Evolutionary conservation across 1,284 basidiomycete genomes (phyloP).

Genomic region (Cerrena zonata): DNA sequence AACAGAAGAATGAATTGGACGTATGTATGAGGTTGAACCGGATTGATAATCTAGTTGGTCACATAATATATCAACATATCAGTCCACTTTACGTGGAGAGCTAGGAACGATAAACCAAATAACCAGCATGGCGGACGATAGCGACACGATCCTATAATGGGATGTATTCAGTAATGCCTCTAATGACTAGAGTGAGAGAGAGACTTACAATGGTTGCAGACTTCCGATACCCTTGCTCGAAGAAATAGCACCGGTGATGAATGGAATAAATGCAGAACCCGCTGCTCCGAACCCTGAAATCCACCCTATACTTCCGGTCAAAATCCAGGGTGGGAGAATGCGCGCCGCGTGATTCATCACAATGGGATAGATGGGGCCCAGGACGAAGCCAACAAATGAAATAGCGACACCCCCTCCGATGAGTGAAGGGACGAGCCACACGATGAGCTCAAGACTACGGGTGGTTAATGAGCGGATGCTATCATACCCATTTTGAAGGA

Average conservation of each 20-base stretch:
- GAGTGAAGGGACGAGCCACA: slow-evolving; percentile 55
- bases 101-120: background rate
- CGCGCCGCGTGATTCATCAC: slow-evolving; percentile 43
- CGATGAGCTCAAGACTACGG: slow-evolving; percentile 43
- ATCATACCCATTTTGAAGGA: background rate
- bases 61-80: background rate
- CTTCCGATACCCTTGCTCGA: slow-evolving; percentile 42
- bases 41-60: too few species aligned
- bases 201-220: slow-evolving; percentile 50
- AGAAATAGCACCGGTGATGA: slow-evolving; percentile 52
- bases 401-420: slow-evolving; percentile 48
- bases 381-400: slow-evolving; percentile 47
- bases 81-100: slow-evolving; percentile 3
- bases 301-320: slow-evolving; percentile 52
- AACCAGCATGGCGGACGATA: slow-evolving; percentile 9
- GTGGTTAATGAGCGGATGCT: background rate
- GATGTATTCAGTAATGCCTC: background rate
- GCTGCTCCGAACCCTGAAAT: slow-evolving; percentile 48
- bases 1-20: too few species aligned
- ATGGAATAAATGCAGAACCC: slow-evolving; percentile 50
- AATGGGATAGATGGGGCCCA: slow-evolving; percentile 50
- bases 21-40: too few species aligned
- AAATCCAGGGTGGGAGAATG: slow-evolving; percentile 43
- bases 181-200: background rate
- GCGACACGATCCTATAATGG: slow-evolving; percentile 6